A percentile compares a stretch with the other conserved stretches of the same genome.
Evolutionary conservation across 768 basidiomycete genomes (phyloP).

Genomic region (Macrocybe gigantea): DNA sequence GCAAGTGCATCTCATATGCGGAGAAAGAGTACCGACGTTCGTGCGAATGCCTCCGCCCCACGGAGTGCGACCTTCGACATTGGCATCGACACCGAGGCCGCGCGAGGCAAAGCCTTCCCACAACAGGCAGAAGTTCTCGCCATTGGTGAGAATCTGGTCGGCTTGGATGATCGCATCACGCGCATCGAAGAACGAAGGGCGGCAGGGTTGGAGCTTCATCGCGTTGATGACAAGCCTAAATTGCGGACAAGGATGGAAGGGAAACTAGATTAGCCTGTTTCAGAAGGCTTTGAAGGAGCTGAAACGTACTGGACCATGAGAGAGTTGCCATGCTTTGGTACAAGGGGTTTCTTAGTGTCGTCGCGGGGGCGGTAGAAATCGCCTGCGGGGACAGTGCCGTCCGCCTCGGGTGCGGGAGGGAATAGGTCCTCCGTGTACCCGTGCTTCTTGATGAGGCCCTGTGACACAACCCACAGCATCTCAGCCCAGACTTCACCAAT

Average conservation of each 20-base stretch:
- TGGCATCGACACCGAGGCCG: constrained; percentile 77
- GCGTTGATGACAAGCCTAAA: constrained; percentile 73
- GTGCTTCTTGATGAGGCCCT: constrained; percentile 73
- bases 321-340: constrained; percentile 92
- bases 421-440: constrained; percentile 75
- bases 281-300: not conserved
- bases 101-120: constrained; percentile 83
- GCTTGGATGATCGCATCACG: constrained; percentile 89
- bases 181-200: constrained; percentile 86
- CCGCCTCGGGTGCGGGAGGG: constrained; percentile 64
- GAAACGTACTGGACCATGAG: constrained; percentile 60
- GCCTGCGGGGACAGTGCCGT: constrained; percentile 59
- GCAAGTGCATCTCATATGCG: not conserved
- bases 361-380: constrained; percentile 67
- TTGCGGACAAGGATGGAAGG: not conserved
- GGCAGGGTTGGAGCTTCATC: constrained; percentile 95
- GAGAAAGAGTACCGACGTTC: constrained; percentile 36
- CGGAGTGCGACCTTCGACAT: constrained; percentile 69
- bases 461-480: constrained; percentile 77
- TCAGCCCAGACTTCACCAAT: constrained; percentile 96
- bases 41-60: constrained; percentile 90
- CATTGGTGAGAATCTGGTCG: constrained; percentile 83
- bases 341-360: constrained; percentile 44
- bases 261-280: not conserved
- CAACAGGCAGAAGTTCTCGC: constrained; percentile 86